Base-by-base conservation (phyloP, 495 filamentous ascomycete species). In the Wilcoxina mikolae region DNA sequence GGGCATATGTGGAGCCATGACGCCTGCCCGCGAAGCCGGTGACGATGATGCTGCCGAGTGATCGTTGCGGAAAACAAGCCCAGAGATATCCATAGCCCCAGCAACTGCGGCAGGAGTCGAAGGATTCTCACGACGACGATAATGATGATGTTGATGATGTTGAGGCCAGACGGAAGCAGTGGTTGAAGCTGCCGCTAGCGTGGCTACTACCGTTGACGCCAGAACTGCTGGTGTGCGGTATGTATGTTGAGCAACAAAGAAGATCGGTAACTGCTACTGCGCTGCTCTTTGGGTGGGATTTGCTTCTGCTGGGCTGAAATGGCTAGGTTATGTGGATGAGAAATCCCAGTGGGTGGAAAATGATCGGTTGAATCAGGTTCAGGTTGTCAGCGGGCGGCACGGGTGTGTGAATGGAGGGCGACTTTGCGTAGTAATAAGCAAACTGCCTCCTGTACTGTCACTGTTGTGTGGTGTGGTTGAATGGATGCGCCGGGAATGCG, bases 1-100 rank as follows among this genome's bases (percentile, higher is more conserved):
- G n/a, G 64, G 55, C 45, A 60, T 45, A 52, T 66, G 59, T 44
- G 62, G 63, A 60, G 63, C 63, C 59, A 66, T 66, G 42, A 66
- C 58, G 54, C 56, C 64, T 28, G 9, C 23, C 41, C 63, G 59
- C 41, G 62, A 53, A 42, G 62, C 47, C 24, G 62, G 39, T 52
- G 49, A 20, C 27, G 62, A 61, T 39, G 62, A 66, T 25, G 58
- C 59, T 42, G 53, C 59, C 45, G 62, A 65, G 51, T 62, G 59
- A 50, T 66, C 59, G 58, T 61, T 61, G 55, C 62, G 64, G 48
- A 62, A 66, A 54, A 66, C 58, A 26, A 66, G 62, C n/a, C 63
- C 63, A 59, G 62, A 61, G 58, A 66, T 64, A 25, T 66, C 62
- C 63, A 66, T 66, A 55, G 55, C 55, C 58, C 61, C 61, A 61